These are phyloP conservation scores for Cercospora sp. DNA, from an alignment of 2,329 filamentous ascomycete species.

Conservation along the genomic window DNA sequence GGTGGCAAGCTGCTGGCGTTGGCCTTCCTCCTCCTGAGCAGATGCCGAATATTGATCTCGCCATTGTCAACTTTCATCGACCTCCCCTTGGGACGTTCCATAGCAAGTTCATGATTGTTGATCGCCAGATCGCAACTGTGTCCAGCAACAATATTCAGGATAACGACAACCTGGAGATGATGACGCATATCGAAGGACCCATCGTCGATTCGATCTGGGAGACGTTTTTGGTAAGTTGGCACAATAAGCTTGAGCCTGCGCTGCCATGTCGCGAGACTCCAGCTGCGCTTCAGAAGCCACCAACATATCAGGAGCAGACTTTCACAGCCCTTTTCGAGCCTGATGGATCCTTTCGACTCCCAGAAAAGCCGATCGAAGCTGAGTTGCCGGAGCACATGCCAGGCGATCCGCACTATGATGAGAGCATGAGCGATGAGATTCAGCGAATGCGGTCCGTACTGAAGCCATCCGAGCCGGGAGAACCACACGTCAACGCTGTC, in stretches of 20 bases:
- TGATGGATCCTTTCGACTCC: conserved; percentile 32
- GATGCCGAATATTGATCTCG: conserved; percentile 69
- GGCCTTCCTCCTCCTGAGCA: conserved; percentile 63
- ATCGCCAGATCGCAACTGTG: conserved; percentile 67
- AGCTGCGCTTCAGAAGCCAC: conserved; percentile 44
- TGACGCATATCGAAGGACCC: conserved; percentile 71
- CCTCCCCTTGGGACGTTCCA: conserved; percentile 74
- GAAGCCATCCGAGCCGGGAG: conserved; percentile 47
- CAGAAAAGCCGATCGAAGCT: conserved; percentile 28
- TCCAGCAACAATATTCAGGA: conserved; percentile 75
- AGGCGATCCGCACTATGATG: conserved; percentile 65
- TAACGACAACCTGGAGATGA: conserved; percentile 78
- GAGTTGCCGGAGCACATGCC: conserved; percentile 58
- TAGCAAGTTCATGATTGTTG: conserved; percentile 75
- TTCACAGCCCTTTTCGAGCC: conserved; percentile 39
- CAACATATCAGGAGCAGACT: conserved; percentile 37
- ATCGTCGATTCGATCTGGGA: conserved; percentile 78
- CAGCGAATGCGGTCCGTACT: conserved; percentile 61
- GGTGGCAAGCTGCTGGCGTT: conserved; percentile 58
- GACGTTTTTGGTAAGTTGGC: conserved; percentile 71
- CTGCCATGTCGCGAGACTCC: conserved; percentile 58
- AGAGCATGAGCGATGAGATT: conserved; percentile 61
- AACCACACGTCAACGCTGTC: conserved; percentile 60
- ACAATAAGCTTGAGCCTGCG: conserved; percentile 61
- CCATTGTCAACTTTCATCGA: conserved; percentile 72